A percentile compares a stretch with the other conserved stretches of the same genome.
phyloP scores from a whole-genome alignment of 2,329 filamentous ascomycete genomes.

The Tothia fuscella region DNA sequence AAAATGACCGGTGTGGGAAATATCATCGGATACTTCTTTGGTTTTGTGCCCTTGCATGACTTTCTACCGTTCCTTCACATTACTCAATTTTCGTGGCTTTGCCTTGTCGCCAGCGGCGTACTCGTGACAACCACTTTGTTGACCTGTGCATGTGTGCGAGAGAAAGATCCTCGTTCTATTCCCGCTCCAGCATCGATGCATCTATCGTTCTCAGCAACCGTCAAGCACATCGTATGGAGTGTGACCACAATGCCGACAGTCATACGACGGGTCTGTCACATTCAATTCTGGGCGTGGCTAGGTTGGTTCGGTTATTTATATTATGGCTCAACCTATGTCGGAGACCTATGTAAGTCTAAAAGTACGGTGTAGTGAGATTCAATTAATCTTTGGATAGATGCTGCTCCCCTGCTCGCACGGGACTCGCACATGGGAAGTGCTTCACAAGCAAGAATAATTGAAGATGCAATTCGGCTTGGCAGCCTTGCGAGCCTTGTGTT shows the following conservation, averaged over 20 bases:
- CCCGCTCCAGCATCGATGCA: background rate
- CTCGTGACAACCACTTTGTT: slow-evolving; percentile 4
- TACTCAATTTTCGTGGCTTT: slow-evolving; percentile 15
- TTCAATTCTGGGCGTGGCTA: slow-evolving; percentile 47
- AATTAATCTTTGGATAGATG: slow-evolving; percentile 1
- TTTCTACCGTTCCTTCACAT: slow-evolving; percentile 12
- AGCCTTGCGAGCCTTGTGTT: slow-evolving; percentile 8
- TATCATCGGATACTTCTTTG: slow-evolving; percentile 21
- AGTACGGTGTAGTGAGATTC: too few relatives aligned
- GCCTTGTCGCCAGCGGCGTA: slow-evolving; percentile 9
- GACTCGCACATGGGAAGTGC: background rate
- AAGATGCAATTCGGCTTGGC: slow-evolving; percentile 9
- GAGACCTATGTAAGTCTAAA: slow-evolving; percentile 1
- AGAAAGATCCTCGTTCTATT: slow-evolving; percentile 4
- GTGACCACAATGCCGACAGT: slow-evolving; percentile 8
- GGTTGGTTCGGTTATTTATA: slow-evolving; percentile 27
- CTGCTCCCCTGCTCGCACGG: slow-evolving; percentile 6
- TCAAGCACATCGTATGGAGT: slow-evolving; percentile 8
- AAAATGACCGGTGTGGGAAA: slow-evolving; percentile 20
- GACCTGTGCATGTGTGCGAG: slow-evolving; percentile 3
- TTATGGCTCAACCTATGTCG: slow-evolving; percentile 18
- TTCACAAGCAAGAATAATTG: background rate
- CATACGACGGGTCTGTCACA: slow-evolving; percentile 29
- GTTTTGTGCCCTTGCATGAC: slow-evolving; percentile 13
- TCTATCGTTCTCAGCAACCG: slow-evolving; percentile 4